A percentile compares a stretch with the other conserved stretches of the same genome.
Evolutionary conservation across 345 rosid genomes (phyloP).

Genomic region (Stellera chamaejasme): DNA sequence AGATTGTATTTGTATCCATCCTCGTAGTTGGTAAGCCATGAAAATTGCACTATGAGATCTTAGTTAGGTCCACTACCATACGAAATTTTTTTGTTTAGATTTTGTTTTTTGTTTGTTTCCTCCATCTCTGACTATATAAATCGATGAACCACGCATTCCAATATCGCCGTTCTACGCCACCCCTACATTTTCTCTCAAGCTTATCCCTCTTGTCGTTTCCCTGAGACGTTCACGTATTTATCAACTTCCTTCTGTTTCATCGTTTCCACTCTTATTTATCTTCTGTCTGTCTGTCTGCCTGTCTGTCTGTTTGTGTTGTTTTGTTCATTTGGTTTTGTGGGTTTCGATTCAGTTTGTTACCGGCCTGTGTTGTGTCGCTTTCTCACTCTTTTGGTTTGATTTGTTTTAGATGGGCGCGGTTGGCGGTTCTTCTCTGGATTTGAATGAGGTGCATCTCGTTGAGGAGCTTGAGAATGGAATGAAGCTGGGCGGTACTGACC

Average conservation of each 20-base stretch:
- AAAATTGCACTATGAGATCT: no score
- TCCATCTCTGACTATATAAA: no score
- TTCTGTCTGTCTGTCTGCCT: slow-evolving; percentile 3
- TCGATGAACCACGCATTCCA: slow-evolving; percentile 31
- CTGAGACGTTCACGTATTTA: background rate
- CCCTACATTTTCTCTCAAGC: slow-evolving; percentile 26
- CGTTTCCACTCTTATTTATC: slow-evolving; percentile 4
- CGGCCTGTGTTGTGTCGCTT: slow-evolving; percentile 4
- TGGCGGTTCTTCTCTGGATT: slow-evolving; percentile 52
- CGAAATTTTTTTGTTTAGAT: no score
- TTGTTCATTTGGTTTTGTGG: background rate
- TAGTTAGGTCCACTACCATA: no score
- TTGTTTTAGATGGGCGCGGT: slow-evolving; percentile 7
- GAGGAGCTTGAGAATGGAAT: slow-evolving; percentile 50
- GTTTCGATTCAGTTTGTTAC: background rate
- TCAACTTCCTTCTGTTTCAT: background rate
- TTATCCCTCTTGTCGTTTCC: slow-evolving; percentile 5
- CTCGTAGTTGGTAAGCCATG: no score
- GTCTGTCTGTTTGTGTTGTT: background rate
- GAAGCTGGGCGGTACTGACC: slow-evolving; percentile 31
- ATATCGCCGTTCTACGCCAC: slow-evolving; percentile 21
- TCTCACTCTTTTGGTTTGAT: slow-evolving; percentile 5
- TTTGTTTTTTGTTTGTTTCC: no score
- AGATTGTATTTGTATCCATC: no score
- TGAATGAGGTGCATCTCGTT: slow-evolving; percentile 60